phyloP scores from a whole-genome alignment of 1,284 basidiomycete genomes.

The Athelia psychrophila region DNA sequence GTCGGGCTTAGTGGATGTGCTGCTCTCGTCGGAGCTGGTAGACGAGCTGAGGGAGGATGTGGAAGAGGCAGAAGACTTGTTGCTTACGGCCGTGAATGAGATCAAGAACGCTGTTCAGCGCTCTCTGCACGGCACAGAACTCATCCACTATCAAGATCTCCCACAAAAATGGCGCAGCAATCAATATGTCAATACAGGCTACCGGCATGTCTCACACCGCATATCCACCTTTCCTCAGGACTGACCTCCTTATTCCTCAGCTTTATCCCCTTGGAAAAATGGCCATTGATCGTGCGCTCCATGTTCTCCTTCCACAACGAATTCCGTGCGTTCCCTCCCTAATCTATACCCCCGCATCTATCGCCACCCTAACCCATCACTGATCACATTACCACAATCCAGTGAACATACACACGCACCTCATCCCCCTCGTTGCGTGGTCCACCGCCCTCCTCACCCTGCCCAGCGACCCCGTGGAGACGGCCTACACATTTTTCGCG shows the following conservation, averaged over 20 bases:
- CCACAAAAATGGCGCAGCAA: slow-evolving; percentile 86
- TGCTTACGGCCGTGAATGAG: slow-evolving; percentile 52
- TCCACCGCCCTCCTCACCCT: slow-evolving; percentile 42
- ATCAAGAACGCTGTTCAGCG: slow-evolving; percentile 56
- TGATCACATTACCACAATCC: too few species aligned
- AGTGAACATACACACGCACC: slow-evolving; percentile 93
- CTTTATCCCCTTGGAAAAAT: slow-evolving; percentile 84
- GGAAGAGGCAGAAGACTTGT: slow-evolving; percentile 39
- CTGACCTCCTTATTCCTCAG: slow-evolving; percentile 33
- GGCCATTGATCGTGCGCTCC: slow-evolving; percentile 74
- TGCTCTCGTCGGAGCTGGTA: slow-evolving; percentile 57
- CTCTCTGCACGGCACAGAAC: slow-evolving; percentile 62
- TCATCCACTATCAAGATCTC: slow-evolving; percentile 79
- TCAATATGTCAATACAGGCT: slow-evolving; percentile 78
- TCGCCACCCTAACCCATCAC: too few species aligned
- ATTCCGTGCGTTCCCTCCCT: slow-evolving; percentile 55
- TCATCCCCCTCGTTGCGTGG: slow-evolving; percentile 76
- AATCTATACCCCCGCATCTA: background rate
- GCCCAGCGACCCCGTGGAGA: slow-evolving; percentile 49
- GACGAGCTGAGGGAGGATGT: slow-evolving; percentile 44
- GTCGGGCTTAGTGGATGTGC: slow-evolving; percentile 41
- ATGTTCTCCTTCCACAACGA: slow-evolving; percentile 85
- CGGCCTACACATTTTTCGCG: slow-evolving; percentile 65
- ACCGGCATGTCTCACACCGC: slow-evolving; percentile 56
- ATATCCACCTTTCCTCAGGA: background rate